A percentile compares a stretch with the other conserved stretches of the same genome.
These are phyloP conservation scores for Zygnema circumcarinatum DNA, from an alignment of 139 green algal genomes.

Conservation along the genomic window DNA sequence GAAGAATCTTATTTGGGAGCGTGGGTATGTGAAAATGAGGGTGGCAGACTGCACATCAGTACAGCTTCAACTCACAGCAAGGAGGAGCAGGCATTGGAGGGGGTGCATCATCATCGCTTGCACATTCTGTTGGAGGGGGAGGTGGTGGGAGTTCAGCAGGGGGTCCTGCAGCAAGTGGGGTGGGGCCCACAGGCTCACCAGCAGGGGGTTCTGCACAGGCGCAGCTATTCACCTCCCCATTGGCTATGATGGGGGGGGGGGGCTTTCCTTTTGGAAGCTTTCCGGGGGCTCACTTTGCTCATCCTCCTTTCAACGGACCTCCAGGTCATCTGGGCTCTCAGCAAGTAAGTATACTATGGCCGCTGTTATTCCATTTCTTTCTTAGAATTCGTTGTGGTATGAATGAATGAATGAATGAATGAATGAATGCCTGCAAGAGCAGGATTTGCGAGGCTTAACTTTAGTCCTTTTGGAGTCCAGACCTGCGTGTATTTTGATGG, in stretches of 20 bases:
- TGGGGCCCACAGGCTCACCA: neutral
- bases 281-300: slow-evolving; percentile 1
- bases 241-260: slow-evolving; percentile 36
- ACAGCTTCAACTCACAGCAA: neutral
- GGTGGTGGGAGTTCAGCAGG: neutral
- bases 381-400: neutral
- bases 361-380: neutral
- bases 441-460: no score
- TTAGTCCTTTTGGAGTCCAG: no score
- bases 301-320: slow-evolving; percentile 18
- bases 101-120: neutral
- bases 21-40: neutral
- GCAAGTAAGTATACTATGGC: slow-evolving; percentile 20
- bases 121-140: neutral
- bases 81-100: neutral
- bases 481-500: no score
- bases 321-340: slow-evolving; percentile 15
- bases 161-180: neutral
- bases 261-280: slow-evolving; percentile 39
- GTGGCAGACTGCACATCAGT: slow-evolving; percentile 17
- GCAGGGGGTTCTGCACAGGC: slow-evolving; percentile 5
- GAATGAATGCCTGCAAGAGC: neutral
- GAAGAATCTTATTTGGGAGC: no score
- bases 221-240: neutral
- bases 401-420: neutral